These are phyloP conservation scores for Dioszegia crocea DNA, from an alignment of 768 basidiomycete genomes.

Conservation along the genomic window DNA sequence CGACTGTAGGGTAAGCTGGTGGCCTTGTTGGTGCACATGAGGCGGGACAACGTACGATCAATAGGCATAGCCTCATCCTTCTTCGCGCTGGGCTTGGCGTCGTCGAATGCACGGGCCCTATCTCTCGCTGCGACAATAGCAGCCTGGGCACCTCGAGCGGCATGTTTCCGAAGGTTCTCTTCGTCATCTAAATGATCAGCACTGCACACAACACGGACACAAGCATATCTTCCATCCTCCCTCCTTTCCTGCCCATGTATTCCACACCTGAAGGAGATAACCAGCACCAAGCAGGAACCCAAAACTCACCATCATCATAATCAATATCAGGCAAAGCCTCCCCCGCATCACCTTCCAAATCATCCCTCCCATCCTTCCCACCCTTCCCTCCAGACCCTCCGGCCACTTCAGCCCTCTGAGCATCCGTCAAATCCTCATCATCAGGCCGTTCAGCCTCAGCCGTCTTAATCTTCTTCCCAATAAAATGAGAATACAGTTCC, in stretches of 20 bases:
- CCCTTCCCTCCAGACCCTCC: background rate
- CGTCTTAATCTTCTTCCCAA: slow-evolving; percentile 75
- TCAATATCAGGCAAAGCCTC: slow-evolving; percentile 67
- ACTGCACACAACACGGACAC: background rate
- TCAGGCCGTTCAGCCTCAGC: slow-evolving; percentile 50
- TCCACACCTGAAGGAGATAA: too few relatives aligned
- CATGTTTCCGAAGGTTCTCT: slow-evolving; percentile 78
- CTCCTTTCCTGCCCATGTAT: too few relatives aligned
- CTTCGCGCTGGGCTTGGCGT: slow-evolving; percentile 52
- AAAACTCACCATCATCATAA: slow-evolving; percentile 80
- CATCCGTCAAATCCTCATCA: slow-evolving; percentile 33
- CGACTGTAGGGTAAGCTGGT: slow-evolving; percentile 23
- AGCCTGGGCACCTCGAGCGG: slow-evolving; percentile 81
- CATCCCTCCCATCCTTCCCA: slow-evolving; percentile 23
- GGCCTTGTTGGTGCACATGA: background rate
- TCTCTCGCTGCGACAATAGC: slow-evolving; percentile 73
- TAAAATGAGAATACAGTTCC: slow-evolving; percentile 97
- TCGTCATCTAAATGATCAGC: slow-evolving; percentile 64
- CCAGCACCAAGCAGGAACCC: too few relatives aligned
- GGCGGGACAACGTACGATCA: slow-evolving; percentile 12
- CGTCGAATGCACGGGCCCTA: slow-evolving; percentile 80
- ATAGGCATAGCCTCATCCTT: slow-evolving; percentile 8
- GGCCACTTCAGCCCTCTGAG: background rate
- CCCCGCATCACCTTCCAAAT: slow-evolving; percentile 56
- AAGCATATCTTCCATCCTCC: background rate